These are phyloP conservation scores for Globisporangium cylindrosporum DNA, from an alignment of 352 stramenopile genomes.

Conservation along the genomic window DNA sequence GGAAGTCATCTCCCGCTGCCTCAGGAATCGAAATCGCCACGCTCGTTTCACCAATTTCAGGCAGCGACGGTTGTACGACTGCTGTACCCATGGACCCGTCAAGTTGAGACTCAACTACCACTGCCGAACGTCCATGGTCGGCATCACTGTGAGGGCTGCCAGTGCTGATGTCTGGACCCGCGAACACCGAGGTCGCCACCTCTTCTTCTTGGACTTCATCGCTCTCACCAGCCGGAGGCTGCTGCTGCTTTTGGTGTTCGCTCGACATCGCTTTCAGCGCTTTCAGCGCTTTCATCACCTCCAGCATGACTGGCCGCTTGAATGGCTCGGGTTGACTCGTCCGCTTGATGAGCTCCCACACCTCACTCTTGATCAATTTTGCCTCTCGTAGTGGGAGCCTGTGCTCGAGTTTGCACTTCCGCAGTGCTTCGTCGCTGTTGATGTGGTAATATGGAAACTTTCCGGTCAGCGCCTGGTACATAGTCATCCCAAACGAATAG, in stretches of 20 bases:
- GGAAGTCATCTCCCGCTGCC: background rate
- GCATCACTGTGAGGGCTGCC: background rate
- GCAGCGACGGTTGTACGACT: background rate
- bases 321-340: background rate
- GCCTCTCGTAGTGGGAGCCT: background rate
- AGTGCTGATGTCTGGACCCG: background rate
- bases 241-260: background rate
- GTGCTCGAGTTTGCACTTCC: background rate
- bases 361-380: background rate
- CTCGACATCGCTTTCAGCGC: background rate
- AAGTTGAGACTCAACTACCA: background rate
- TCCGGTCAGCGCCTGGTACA: constrained; percentile 18
- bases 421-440: constrained; percentile 1
- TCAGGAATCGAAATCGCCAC: background rate
- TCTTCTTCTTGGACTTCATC: background rate
- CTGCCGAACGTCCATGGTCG: background rate
- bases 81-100: background rate
- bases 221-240: background rate
- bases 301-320: constrained; percentile 1
- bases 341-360: constrained; percentile 6
- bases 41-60: background rate
- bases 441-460: constrained; percentile 13
- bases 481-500: constrained; percentile 24
- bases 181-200: background rate
- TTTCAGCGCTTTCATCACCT: constrained; percentile 9